Evolutionary conservation across 345 rosid genomes (phyloP).

Genomic region (Lepidium didymum): DNA sequence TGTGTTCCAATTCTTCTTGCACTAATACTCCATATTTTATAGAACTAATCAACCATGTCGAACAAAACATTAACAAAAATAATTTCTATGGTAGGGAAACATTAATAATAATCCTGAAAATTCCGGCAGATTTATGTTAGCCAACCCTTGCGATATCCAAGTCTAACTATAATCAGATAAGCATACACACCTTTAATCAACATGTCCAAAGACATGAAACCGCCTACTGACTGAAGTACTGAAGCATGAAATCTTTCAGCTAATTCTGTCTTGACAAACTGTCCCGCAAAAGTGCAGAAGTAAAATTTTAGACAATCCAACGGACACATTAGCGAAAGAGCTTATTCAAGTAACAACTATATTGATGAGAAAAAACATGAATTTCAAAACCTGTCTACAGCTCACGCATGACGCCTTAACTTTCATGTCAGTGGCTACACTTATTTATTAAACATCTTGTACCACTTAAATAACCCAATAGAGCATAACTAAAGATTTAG

Average conservation of each 20-base stretch:
- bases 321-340: background rate
- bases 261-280: slow-evolving; percentile 80
- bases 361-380: background rate
- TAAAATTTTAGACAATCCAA: background rate
- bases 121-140: background rate
- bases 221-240: slow-evolving; percentile 45
- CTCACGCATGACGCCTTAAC: background rate
- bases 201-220: slow-evolving; percentile 71
- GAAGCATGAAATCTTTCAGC: slow-evolving; percentile 20
- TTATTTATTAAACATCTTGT: background rate
- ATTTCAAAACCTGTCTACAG: background rate
- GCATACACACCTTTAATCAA: slow-evolving; percentile 59
- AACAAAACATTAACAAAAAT: background rate
- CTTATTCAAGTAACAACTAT: background rate
- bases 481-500: background rate
- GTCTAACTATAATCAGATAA: background rate
- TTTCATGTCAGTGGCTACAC: background rate
- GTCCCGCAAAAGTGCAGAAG: slow-evolving; percentile 26
- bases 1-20: background rate
- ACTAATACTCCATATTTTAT: background rate
- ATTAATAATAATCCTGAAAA: background rate
- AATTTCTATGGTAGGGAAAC: background rate
- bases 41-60: background rate
- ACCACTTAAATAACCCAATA: background rate
- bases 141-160: background rate